Evolutionary conservation across 1,284 basidiomycete genomes (phyloP), one percentile per base, ranked within the genome.

Genomic region (Boletellus deceptivus): DNA sequence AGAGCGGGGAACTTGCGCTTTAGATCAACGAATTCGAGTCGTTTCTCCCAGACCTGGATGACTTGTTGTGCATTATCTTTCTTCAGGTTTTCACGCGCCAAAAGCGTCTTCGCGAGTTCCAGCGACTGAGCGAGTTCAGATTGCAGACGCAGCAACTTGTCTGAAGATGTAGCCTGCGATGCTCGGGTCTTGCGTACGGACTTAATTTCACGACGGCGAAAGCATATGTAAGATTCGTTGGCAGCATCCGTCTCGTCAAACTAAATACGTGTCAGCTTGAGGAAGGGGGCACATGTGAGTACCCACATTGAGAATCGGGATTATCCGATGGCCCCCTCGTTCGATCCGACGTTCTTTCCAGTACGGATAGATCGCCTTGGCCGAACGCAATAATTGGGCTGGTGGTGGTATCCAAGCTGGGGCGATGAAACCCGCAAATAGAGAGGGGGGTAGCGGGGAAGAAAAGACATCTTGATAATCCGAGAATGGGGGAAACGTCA

Each of bases 181-280:
- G 92, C 87, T 22, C 95, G 86, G 1, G 96, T 99, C 75, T 99
- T 98, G 53, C 96, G 86, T 22, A 93, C 83, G 13, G 91, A 86
- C 68, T 98, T 98, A 68, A 91, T 90, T 65, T 99, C 96, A 53
- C 95, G 86, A 49, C 96, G 82, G 37, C 97, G 86, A 80, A 99
- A 99, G 72, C 97, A 99, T 46, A 98, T 93, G 59, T 98, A 99
- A 0, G 97, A 97, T 65, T 98, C 94, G 54, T 93, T 94, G 54
- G 74, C 72, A 47, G 89, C 85, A 70, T 98, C 96, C 34, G 89
- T 82, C 72, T 98, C 96, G 69, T 99, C 94, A 57, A 83, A 86
- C 90, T 94, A 62, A 2, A 55, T 29, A 54, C 14, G 27, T 9
- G 27, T 64, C 45, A 60, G 47, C 22, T 2, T 34, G 18, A 43